phyloP scores from a whole-genome alignment of 1,284 basidiomycete genomes.

The Ustilago curta region DNA sequence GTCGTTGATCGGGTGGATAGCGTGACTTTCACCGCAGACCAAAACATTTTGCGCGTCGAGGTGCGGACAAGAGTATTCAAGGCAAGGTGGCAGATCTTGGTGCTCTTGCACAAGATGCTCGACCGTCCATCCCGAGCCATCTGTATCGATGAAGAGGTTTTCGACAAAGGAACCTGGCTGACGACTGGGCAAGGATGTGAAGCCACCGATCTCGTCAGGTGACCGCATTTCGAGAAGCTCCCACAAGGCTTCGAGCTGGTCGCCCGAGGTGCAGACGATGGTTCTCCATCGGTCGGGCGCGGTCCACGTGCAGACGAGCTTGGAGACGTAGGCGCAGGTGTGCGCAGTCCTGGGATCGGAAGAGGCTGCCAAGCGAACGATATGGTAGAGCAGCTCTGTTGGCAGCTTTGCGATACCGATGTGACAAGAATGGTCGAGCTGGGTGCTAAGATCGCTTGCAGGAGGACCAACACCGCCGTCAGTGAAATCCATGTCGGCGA shows the following conservation, averaged over 20 bases:
- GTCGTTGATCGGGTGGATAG: background rate
- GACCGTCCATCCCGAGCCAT: background rate
- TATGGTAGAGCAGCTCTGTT: constrained; percentile 36
- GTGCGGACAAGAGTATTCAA: background rate
- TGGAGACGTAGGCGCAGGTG: constrained; percentile 52
- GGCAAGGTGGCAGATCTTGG: background rate
- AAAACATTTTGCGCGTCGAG: background rate
- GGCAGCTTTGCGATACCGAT: constrained; percentile 20
- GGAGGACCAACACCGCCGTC: background rate
- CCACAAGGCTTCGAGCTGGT: constrained; percentile 22
- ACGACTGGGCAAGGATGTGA: constrained; percentile 17
- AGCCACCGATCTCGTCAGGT: background rate
- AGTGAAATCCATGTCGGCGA: background rate
- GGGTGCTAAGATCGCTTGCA: background rate
- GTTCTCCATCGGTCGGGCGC: constrained; percentile 48
- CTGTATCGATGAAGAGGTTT: constrained; percentile 50
- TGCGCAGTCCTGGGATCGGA: constrained; percentile 37
- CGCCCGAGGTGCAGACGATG: constrained; percentile 16
- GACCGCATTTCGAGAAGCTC: background rate
- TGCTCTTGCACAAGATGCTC: background rate
- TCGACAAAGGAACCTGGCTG: constrained; percentile 27
- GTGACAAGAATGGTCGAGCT: background rate
- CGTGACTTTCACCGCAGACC: background rate
- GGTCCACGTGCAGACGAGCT: constrained; percentile 44
- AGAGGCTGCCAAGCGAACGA: constrained; percentile 43